Evolutionary conservation across 2,329 filamentous ascomycete genomes (phyloP).

Genomic region (Microsporum ferrugineum): DNA sequence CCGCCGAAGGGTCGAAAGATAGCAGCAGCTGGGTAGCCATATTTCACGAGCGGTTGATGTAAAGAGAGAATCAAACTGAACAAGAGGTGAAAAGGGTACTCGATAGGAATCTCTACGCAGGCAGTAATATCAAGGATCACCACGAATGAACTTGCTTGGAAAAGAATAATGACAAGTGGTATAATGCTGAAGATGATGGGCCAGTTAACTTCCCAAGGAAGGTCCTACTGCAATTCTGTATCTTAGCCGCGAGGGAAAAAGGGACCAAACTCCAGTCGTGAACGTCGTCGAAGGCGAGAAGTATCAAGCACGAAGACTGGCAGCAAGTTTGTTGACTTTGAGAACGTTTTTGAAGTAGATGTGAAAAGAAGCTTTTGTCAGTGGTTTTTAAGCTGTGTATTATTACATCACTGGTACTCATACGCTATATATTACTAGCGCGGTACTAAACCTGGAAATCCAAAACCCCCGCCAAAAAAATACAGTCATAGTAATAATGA

Average conservation of each 20-base stretch:
- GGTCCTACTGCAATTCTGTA: neutral
- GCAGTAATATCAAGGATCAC: neutral
- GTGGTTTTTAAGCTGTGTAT: neutral
- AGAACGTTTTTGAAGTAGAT: neutral
- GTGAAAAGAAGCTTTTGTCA: neutral
- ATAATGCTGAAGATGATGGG: neutral
- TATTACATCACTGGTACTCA: neutral
- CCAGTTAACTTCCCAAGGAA: neutral
- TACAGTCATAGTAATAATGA: neutral
- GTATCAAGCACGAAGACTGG: neutral
- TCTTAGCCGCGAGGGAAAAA: neutral
- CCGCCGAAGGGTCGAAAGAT: constrained; percentile 30
- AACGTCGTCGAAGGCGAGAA: neutral
- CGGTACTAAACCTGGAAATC: neutral
- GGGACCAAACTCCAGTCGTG: neutral
- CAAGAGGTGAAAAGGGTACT: neutral
- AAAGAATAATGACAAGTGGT: neutral
- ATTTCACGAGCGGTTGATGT: neutral
- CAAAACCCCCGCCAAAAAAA: neutral
- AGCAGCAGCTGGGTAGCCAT: constrained; percentile 18
- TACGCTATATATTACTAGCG: neutral
- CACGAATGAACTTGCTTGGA: neutral
- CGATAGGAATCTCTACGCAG: neutral
- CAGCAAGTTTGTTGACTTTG: neutral
- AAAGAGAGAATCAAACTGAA: neutral